Base-by-base conservation (phyloP, 1,139 yeast species). In the Magnusiomyces suaveolens region DNA sequence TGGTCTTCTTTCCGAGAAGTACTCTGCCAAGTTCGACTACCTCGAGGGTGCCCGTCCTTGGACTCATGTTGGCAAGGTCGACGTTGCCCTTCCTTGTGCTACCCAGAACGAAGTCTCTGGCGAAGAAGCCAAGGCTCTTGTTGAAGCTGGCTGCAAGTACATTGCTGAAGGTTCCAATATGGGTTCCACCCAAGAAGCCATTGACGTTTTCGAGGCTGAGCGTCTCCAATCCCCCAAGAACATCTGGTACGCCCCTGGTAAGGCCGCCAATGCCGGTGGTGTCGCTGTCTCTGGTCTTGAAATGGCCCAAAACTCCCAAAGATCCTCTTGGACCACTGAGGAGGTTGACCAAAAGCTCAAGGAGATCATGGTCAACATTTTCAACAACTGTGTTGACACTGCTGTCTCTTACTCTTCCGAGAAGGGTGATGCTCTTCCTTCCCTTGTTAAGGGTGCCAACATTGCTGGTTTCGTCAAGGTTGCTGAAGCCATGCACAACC, bases 251-350 rank as follows among this genome's bases (percentile, higher is more conserved):
- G 97, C 96, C 67, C 97, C 97, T 72, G 97, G 97, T 75, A 92
- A 92, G 82, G 97, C 97, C 66, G 94, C 97, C 69, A 92, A 92
- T 83, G 86, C 95, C 78, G 97, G 97, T 78, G 98, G 97, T 83
- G 98, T 92, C 67, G 96, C 96, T 58, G 97, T 90, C 58, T 88
- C 96, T 60, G 97, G 97, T 72, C 82, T 92, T 65, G 98, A 92
- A 80, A 92, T 92, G 97, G 97, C 97, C 60, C 98, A 92, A 79
- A 92, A 92, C 87, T 88, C 97, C 58, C 94, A 85, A 73, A 87
- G 97, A 79, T 82, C 84, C 62, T 74, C 76, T 63, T 89, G 96
- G 96, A 80, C 95, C 60, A 66, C 81, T 59, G 95, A 87, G 77
- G 88, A 86, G 76, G 97, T 89, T 66, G 97, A 89, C 74, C 70